phyloP scores from a whole-genome alignment of 768 basidiomycete species.

The Lenzites betulinus region DNA sequence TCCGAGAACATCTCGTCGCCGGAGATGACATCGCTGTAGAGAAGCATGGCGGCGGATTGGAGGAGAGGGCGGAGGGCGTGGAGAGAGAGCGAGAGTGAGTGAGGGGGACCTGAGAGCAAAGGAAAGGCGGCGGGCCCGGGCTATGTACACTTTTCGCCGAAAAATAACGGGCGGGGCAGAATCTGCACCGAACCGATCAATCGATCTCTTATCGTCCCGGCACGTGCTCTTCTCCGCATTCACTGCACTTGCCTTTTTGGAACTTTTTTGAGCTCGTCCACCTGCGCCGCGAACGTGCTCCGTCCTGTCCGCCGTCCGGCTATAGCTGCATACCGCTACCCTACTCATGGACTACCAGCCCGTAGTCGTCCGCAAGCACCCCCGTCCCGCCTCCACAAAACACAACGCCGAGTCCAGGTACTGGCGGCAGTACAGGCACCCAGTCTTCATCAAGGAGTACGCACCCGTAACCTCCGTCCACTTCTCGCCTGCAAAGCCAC shows the following conservation, averaged over 20 bases:
- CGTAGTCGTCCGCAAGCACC: conserved; percentile 59
- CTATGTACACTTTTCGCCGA: conserved; percentile 22
- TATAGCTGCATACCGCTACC: neutral
- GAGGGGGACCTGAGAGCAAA: conserved; percentile 9
- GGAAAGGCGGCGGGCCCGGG: conserved; percentile 9
- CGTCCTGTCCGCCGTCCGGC: neutral
- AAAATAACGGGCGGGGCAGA: conserved; percentile 19
- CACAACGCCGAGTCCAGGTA: conserved; percentile 77
- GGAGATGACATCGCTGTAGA: conserved; percentile 72
- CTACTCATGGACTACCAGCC: conserved; percentile 78
- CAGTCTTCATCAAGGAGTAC: conserved; percentile 96
- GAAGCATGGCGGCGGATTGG: conserved; percentile 54
- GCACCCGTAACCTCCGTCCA: conserved; percentile 94
- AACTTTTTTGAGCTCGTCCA: conserved; percentile 19
- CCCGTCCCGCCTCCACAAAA: conserved; percentile 57
- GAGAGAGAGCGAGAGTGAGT: conserved; percentile 23
- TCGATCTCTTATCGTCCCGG: conserved; percentile 33
- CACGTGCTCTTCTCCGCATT: conserved; percentile 27
- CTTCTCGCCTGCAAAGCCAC: conserved; percentile 85
- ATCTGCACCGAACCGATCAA: conserved; percentile 23
- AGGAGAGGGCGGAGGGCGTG: conserved; percentile 9
- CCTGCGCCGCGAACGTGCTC: neutral
- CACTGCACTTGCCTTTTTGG: conserved; percentile 24
- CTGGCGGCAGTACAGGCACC: conserved; percentile 87
- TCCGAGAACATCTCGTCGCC: conserved; percentile 94